Conservation (phyloP, 2,329 filamentous ascomycete species). For the Aspergillus sp. region DNA sequence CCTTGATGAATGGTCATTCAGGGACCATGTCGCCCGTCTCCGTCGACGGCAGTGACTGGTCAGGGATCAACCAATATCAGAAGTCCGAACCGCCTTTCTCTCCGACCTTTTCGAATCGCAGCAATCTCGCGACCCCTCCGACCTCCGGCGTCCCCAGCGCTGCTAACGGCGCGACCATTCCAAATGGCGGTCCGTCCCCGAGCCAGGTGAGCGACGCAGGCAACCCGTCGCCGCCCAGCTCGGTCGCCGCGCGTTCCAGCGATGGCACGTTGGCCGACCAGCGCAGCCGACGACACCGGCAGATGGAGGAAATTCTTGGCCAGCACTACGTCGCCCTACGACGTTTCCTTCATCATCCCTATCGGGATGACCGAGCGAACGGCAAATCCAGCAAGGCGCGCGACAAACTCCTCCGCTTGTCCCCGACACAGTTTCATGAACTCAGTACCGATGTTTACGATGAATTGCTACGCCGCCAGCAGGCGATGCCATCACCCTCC, state of each 20-base stretch:
- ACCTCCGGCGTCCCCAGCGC: constrained; percentile 60
- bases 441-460: constrained; percentile 97
- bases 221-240: constrained; percentile 81
- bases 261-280: constrained; percentile 69
- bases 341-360: constrained; percentile 67
- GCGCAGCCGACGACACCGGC: constrained; percentile 57
- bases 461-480: constrained; percentile 84
- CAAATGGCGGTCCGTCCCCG: constrained; percentile 20
- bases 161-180: constrained; percentile 52
- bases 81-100: constrained; percentile 42
- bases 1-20: constrained; percentile 69
- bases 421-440: constrained; percentile 91
- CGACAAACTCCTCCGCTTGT: constrained; percentile 89
- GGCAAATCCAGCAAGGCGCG: constrained; percentile 82
- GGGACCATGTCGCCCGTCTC: constrained; percentile 79
- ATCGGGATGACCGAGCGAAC: constrained; percentile 73
- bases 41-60: constrained; percentile 79
- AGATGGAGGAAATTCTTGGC: constrained; percentile 67
- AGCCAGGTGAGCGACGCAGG: constrained; percentile 29
- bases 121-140: constrained; percentile 64
- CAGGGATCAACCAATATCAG: constrained; percentile 67
- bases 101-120: constrained; percentile 49
- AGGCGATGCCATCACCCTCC: constrained; percentile 52
- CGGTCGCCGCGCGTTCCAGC: constrained; percentile 72
- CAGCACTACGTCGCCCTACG: constrained; percentile 82